These are phyloP conservation scores for Phlebopus sp. DNA, from an alignment of 1,284 basidiomycete genomes.

Conservation along the genomic window DNA sequence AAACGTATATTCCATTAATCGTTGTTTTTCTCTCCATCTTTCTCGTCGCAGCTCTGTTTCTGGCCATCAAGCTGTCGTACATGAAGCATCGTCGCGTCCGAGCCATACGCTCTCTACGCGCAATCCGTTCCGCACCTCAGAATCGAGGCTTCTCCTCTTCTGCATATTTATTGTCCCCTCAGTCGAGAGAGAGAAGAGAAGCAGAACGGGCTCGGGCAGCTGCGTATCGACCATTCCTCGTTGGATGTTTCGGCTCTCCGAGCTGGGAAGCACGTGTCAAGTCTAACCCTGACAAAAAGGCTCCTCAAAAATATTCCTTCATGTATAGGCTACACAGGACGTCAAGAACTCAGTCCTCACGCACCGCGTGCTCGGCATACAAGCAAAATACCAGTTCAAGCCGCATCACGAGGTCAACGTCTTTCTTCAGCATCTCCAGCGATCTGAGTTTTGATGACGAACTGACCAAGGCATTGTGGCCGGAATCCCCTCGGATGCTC, in stretches of 20 bases:
- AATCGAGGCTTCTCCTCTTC: slow-evolving; percentile 1
- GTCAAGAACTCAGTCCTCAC: slow-evolving; percentile 7
- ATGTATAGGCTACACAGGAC: slow-evolving; percentile 7
- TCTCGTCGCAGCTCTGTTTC: slow-evolving; percentile 12
- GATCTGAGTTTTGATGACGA: slow-evolving; percentile 4
- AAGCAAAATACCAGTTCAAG: slow-evolving; percentile 1
- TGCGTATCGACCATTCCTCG: slow-evolving; percentile 16
- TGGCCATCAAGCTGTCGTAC: slow-evolving; percentile 27
- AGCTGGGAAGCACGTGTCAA: slow-evolving; percentile 25
- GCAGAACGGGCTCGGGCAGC: slow-evolving; percentile 5
- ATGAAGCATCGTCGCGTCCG: slow-evolving; percentile 28
- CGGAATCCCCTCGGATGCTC: background rate
- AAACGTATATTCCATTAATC: slow-evolving; percentile 15
- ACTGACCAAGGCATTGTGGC: background rate
- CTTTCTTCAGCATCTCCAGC: slow-evolving; percentile 6
- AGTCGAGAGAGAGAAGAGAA: background rate
- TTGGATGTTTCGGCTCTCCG: slow-evolving; percentile 32
- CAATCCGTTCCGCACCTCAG: background rate
- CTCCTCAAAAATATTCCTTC: slow-evolving; percentile 8
- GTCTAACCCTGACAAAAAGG: slow-evolving; percentile 11
- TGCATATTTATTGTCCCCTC: background rate
- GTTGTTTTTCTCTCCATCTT: slow-evolving; percentile 16
- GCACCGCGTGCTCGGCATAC: background rate
- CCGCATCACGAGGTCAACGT: slow-evolving; percentile 11
- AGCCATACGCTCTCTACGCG: slow-evolving; percentile 19